Conservation (phyloP, 1,284 basidiomycete species). For the Chondrostereum purpureum region DNA sequence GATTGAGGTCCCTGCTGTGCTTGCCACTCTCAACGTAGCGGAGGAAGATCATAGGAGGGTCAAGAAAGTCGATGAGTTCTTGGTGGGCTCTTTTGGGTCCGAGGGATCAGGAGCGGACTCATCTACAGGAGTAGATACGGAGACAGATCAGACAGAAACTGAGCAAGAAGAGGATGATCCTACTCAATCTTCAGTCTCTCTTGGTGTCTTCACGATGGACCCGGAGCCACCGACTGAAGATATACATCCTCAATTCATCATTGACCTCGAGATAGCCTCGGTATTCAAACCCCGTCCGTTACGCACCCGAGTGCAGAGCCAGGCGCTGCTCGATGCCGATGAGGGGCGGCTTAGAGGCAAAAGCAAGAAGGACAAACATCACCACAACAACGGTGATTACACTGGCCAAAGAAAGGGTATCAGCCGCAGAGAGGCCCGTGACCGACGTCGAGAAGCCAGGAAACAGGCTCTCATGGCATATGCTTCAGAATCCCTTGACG, state of each 20-base stretch:
- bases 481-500: constrained; percentile 11
- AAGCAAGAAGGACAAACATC: constrained; percentile 12
- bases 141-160: constrained; percentile 27
- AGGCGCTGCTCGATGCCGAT: constrained; percentile 13
- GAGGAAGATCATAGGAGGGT: constrained; percentile 24
- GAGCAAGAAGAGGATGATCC: constrained; percentile 31
- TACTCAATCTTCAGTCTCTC: constrained; percentile 16
- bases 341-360: constrained; percentile 13
- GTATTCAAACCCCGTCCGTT: constrained; percentile 68
- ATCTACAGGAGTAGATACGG: constrained; percentile 30
- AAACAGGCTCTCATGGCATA: constrained; percentile 23
- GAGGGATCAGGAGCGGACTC: constrained; percentile 16
- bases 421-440: constrained; percentile 41
- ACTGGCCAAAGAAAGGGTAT: constrained; percentile 15
- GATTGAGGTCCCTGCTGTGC: constrained; percentile 61
- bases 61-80: constrained; percentile 5
- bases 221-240: constrained; percentile 24
- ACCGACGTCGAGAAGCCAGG: constrained; percentile 38
- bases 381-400: constrained; percentile 6
- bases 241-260: constrained; percentile 22
- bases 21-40: constrained; percentile 34
- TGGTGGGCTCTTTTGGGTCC: constrained; percentile 7
- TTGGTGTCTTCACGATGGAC: constrained; percentile 44
- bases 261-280: constrained; percentile 59
- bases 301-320: constrained; percentile 35